These are phyloP conservation scores for Alternaria burnsii DNA, from an alignment of 2,329 filamentous ascomycete species.

Conservation along the genomic window DNA sequence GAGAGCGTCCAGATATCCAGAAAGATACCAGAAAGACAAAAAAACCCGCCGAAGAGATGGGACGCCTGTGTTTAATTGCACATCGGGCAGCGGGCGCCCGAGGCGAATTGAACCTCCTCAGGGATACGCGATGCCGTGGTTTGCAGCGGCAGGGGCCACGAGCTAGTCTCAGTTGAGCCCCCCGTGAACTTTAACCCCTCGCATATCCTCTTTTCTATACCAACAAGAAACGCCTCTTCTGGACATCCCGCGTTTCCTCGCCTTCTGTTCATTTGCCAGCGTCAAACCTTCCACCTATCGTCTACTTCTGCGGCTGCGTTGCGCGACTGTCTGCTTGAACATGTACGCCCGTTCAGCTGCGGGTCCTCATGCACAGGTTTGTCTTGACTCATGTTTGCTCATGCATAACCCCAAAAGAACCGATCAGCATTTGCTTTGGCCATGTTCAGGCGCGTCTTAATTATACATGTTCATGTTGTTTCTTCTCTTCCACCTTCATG, in stretches of 20 bases:
- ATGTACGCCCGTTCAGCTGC: slow-evolving; percentile 1
- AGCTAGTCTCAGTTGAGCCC: slow-evolving; percentile 6
- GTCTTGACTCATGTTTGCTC: slow-evolving; percentile 2
- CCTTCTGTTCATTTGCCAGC: background rate
- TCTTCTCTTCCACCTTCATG: background rate
- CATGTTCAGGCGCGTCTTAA: background rate
- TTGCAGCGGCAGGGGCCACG: slow-evolving; percentile 11
- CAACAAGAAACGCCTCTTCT: slow-evolving; percentile 5
- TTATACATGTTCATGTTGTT: background rate
- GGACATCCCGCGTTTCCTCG: background rate
- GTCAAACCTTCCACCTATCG: background rate
- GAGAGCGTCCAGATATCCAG: background rate
- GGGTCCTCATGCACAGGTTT: slow-evolving; percentile 9
- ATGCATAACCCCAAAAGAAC: background rate
- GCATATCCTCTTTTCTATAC: background rate
- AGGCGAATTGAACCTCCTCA: slow-evolving; percentile 15
- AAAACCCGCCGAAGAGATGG: slow-evolving; percentile 4
- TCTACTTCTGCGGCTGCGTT: background rate
- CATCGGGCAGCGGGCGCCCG: slow-evolving; percentile 7
- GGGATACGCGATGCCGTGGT: slow-evolving; percentile 7
- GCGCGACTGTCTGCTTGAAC: background rate
- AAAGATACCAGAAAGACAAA: slow-evolving; percentile 6
- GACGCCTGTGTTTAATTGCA: slow-evolving; percentile 18
- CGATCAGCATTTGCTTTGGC: background rate
- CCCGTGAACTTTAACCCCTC: slow-evolving; percentile 6